Base-by-base conservation (phyloP, 164 flowering plant genomes). In the Cinnamomum chago region DNA sequence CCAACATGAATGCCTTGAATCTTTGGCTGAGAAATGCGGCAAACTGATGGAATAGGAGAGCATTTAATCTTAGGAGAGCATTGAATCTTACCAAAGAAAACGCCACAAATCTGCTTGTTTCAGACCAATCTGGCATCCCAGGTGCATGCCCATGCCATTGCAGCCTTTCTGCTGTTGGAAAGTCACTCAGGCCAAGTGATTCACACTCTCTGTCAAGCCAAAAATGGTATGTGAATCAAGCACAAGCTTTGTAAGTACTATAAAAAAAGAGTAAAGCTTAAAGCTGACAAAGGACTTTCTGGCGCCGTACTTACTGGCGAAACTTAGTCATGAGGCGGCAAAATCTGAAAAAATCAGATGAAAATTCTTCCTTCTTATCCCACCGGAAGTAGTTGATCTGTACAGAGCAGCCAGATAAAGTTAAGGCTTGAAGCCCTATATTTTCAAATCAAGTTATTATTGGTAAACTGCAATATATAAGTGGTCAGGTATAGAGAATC, bases 321-420 rank as follows among this genome's bases (percentile, higher is more conserved):
- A 92, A 89, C 71, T 85, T 86, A 68, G 87, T 86, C 90, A 91
- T 85, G 30, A 90, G 95, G 75, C 88, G 28, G 89, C 97, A 91
- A 81, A 94, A 94, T 83, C 97, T 89, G 83, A 86, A 91, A 74
- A 89, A 90, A 74, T 91, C 97, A 27, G 91, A 83, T 76, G 87
- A 82, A 2, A 89, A 73, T 69, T 89, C 95, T 77, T 91, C 94
- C 81, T 85, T 91, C 82, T 88, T 90, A 81, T 94, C 98, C 98
- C 98, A 94, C 50, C 84, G 85, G 74, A 94, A 92, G 79, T 91
- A 94, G 81, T 94, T 94, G n/a, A 92, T 78, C 98, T 94, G 86
- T 72, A 86, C 52, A n/a, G 62, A 11, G 10, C 47, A 47, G 23
- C n/a, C 9, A 47, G 5, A 27, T 2, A 69, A 70, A 12, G 28